Conservation (phyloP, 139 green algal species). For the Monoraphidium neglectum region DNA sequence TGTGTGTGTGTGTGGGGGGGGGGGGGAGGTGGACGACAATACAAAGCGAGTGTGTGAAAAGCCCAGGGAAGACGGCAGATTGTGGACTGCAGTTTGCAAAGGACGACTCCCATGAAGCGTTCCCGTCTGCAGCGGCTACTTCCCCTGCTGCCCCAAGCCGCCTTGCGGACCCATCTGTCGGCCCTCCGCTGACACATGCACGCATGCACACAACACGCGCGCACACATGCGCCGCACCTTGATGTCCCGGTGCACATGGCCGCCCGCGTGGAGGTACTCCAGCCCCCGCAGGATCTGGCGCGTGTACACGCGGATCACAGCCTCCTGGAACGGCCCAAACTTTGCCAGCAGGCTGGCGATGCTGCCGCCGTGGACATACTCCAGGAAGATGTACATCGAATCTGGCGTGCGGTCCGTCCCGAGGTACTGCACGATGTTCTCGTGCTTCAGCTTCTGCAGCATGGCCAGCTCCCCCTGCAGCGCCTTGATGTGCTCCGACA, state of each 20-base stretch:
- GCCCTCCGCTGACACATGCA: too few relatives aligned
- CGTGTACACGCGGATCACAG: constrained; percentile 78
- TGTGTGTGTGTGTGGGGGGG: background rate
- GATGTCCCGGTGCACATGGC: constrained; percentile 87
- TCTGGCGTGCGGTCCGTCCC: constrained; percentile 77
- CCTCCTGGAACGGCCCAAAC: constrained; percentile 76
- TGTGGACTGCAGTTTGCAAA: too few relatives aligned
- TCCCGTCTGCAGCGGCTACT: too few relatives aligned
- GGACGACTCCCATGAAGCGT: too few relatives aligned
- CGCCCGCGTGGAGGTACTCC: constrained; percentile 91
- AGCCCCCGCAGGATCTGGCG: constrained; percentile 83
- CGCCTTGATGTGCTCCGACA: constrained; percentile 69
- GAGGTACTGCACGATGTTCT: constrained; percentile 96
- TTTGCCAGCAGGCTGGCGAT: constrained; percentile 88
- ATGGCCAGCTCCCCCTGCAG: constrained; percentile 89
- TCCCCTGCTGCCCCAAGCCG: too few relatives aligned
- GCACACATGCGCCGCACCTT: constrained; percentile 13
- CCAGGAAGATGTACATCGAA: constrained; percentile 96
- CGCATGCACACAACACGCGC: constrained; percentile 9
- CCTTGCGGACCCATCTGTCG: too few relatives aligned
- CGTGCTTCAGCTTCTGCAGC: constrained; percentile 80
- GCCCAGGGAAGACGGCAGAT: too few relatives aligned
- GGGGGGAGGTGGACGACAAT: too few relatives aligned
- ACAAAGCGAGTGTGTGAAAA: too few relatives aligned
- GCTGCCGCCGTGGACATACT: constrained; percentile 94